Evolutionary conservation across 495 filamentous ascomycete species (phyloP).

Genomic region (Saxophila tyrrhenica): DNA sequence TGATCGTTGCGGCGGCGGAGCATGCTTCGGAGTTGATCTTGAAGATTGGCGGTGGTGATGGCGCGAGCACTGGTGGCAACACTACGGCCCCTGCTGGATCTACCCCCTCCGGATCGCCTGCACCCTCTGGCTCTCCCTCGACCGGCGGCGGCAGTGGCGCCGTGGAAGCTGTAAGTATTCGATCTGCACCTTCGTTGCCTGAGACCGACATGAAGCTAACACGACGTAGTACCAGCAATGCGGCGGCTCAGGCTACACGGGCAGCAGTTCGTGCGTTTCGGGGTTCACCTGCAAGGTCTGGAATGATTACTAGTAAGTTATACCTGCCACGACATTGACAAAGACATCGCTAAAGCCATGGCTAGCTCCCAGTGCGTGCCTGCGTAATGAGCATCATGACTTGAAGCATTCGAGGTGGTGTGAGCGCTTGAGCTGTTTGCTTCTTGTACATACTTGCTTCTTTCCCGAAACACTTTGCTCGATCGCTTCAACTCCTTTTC

Average conservation of each 20-base stretch:
- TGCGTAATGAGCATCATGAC: not conserved
- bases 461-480: too few species aligned
- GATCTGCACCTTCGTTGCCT: too few species aligned
- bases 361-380: not conserved
- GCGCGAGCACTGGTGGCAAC: not conserved
- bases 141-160: too few species aligned
- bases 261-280: not conserved
- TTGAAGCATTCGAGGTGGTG: too few species aligned
- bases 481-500: too few species aligned
- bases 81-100: too few species aligned
- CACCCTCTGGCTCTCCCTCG: too few species aligned
- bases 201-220: too few species aligned
- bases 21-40: constrained; percentile 45
- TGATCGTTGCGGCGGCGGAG: constrained; percentile 49
- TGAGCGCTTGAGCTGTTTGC: too few species aligned
- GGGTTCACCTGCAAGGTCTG: not conserved
- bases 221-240: not conserved
- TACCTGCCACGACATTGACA: too few species aligned
- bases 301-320: not conserved
- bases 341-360: too few species aligned
- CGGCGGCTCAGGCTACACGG: not conserved
- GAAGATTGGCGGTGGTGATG: constrained; percentile 9
- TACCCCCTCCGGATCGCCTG: too few species aligned
- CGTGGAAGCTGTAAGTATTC: not conserved
- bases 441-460: not conserved